Percentiles rank a stretch among this genome's conserved stretches.
phyloP scores from a whole-genome alignment of 2,329 filamentous ascomycete genomes.

The Neobulgaria alba region DNA sequence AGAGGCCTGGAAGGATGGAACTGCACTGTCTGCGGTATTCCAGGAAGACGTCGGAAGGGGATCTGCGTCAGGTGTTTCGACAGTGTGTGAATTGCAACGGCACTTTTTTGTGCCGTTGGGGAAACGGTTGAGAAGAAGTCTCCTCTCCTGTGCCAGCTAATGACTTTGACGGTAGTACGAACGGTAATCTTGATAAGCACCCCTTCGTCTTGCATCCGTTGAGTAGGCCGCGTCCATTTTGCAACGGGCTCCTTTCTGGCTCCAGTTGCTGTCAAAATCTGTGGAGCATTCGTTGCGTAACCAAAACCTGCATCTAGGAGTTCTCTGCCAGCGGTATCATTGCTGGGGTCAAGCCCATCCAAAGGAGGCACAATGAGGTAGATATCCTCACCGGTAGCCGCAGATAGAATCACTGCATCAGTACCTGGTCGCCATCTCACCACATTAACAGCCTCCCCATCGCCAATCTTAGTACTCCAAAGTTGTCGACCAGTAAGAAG shows the following conservation, averaged over 20 bases:
- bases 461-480: constrained; percentile 74
- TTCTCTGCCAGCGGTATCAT: constrained; percentile 66
- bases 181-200: constrained; percentile 76
- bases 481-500: constrained; percentile 77
- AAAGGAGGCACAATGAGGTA: constrained; percentile 75
- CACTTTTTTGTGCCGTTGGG: constrained; percentile 65
- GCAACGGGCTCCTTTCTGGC: constrained; percentile 66
- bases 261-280: constrained; percentile 41
- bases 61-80: constrained; percentile 92
- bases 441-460: constrained; percentile 70
- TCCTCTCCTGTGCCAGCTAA: constrained; percentile 88
- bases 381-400: constrained; percentile 74
- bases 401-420: constrained; percentile 73
- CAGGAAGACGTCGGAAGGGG: constrained; percentile 73
- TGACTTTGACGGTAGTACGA: constrained; percentile 70
- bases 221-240: constrained; percentile 74
- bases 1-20: constrained; percentile 92
- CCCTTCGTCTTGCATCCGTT: constrained; percentile 65
- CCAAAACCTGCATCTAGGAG: constrained; percentile 86
- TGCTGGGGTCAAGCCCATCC: constrained; percentile 46
- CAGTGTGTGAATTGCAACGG: constrained; percentile 89
- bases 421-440: constrained; percentile 84
- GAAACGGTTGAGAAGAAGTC: constrained; percentile 93
- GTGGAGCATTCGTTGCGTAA: constrained; percentile 65
- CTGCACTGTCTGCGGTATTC: constrained; percentile 74